Base-by-base conservation (phyloP, 1,284 basidiomycete species). In the Ceratobasidium sp. region DNA sequence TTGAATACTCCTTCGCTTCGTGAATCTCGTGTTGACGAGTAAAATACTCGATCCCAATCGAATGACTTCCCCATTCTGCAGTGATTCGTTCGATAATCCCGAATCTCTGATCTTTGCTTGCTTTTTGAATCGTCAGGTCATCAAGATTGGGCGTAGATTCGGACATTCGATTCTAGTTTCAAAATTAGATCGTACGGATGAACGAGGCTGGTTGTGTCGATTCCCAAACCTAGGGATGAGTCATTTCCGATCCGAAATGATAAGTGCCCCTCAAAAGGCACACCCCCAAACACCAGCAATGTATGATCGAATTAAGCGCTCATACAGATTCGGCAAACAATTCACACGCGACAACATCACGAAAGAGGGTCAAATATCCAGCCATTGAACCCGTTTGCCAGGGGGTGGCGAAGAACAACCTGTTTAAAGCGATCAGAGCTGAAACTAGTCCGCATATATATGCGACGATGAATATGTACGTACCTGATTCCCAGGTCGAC, bases 31-130 rank as follows among this genome's bases (percentile, higher is more conserved):
- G 47, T n/a, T 6, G 23, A 18, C 23, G 47, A 49, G 23, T 49
- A 18, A 23, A 49, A n/a, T 49, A 23, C 23, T 49, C 47, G 16
- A 23, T 18, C 16, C 47, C 47, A 4, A 14, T 23, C 23, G 77
- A 77, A 67, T 79, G 78, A 16, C 77, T 78, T 83, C 84, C 85
- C 75, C 81, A 73, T 0, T 66, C 75, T 64, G 77, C 79, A 1
- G 80, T 79, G 18, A 81, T 79, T 66, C 75, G 80, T 47, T 81
- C 79, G 43, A 81, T 79, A 70, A 55, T 28, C 26, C 26, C 52
- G 8, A 16, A 6, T 32, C 16, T 21, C 28, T 55, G 52, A 16
- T 55, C n/a, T 16, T 55, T 8, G 28, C 14, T 55, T 21, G 52
- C 52, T 21, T 21, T 6, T 23, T 23, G 28, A 55, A 55, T 55